Evolutionary conservation across 257 asterid genomes (phyloP), one percentile per base, ranked within the genome.

Genomic region (Thymus mandschuricus): DNA sequence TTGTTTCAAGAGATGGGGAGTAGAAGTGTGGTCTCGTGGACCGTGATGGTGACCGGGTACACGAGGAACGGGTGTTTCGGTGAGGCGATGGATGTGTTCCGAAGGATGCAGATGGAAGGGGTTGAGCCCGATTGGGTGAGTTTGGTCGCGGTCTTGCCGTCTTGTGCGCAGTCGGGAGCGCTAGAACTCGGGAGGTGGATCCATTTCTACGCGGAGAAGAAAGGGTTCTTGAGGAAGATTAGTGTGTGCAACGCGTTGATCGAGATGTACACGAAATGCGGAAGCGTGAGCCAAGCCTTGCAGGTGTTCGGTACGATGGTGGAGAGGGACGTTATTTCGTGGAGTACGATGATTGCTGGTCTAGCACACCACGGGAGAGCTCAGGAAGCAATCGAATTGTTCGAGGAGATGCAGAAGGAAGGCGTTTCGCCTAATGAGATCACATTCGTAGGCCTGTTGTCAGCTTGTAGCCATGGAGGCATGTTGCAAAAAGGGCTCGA

Each of bases 241-340:
- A 9, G 76, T 13, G 77, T 89, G 0, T 85, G 94, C 81, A 91
- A 93, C 56, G 95, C 96, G 3, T 31, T 93, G 81, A 86, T 88
- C 31, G 96, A 91, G 60, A 89, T 93, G 98, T 93, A 91, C 79
- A 80, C 89, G 0, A 93, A 86, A 79, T 90, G 97, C 68, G 97
- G 97, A 10, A 80, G 86, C 38, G 78, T 86, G 66, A 27, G 66
- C 28, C 77, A 86, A 70, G 95, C 92, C 10, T 21, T 73, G 85
- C 91, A 86, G 85, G 38, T 89, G 82, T 93, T 91, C 31, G 28
- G 35, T 8, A 76, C 77, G 33, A 89, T 89, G 80, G 9, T 72
- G 0, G 84, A 76, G 54, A 80, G 78, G 60, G 96, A 91, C 15
- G 92, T 93, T 8, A 76, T 93, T 46, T 83, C 96, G 0, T 91